Conservation (phyloP, 805 yeast genomes). For the Saturnispora gosingensis region DNA sequence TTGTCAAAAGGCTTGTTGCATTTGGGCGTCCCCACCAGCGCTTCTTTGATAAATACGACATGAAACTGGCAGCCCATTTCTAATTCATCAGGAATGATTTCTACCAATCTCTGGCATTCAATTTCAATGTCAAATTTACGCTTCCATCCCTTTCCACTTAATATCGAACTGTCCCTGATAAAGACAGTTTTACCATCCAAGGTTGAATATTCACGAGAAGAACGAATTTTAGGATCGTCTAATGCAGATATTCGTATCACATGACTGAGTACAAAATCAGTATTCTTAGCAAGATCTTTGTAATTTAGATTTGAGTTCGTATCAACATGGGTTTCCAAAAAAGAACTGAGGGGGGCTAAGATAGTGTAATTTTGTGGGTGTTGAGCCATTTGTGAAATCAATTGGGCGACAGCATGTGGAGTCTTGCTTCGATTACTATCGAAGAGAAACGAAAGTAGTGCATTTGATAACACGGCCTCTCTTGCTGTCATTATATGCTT, state of each 20-base stretch:
- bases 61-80: conserved; percentile 48
- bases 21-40: conserved; percentile 38
- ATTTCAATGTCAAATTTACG: conserved; percentile 37
- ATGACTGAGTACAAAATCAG: conserved; percentile 57
- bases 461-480: background rate
- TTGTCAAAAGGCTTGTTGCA: background rate
- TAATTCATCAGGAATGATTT: conserved; percentile 50
- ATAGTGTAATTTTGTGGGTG: conserved; percentile 46
- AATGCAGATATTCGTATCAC: conserved; percentile 33
- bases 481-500: conserved; percentile 22
- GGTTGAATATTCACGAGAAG: conserved; percentile 31
- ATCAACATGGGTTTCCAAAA: conserved; percentile 35
- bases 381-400: conserved; percentile 33
- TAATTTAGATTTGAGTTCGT: conserved; percentile 30
- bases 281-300: conserved; percentile 45
- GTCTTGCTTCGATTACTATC: background rate
- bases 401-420: background rate
- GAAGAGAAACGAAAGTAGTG: background rate
- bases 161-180: conserved; percentile 44
- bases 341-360: conserved; percentile 52
- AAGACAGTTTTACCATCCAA: conserved; percentile 47
- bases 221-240: conserved; percentile 12
- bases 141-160: conserved; percentile 52
- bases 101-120: conserved; percentile 36
- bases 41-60: conserved; percentile 47